A percentile compares a stretch with the other conserved stretches of the same genome.
Conservation (phyloP, 371 early-diverging fungal species). For the Capillidium rhysosporum region DNA sequence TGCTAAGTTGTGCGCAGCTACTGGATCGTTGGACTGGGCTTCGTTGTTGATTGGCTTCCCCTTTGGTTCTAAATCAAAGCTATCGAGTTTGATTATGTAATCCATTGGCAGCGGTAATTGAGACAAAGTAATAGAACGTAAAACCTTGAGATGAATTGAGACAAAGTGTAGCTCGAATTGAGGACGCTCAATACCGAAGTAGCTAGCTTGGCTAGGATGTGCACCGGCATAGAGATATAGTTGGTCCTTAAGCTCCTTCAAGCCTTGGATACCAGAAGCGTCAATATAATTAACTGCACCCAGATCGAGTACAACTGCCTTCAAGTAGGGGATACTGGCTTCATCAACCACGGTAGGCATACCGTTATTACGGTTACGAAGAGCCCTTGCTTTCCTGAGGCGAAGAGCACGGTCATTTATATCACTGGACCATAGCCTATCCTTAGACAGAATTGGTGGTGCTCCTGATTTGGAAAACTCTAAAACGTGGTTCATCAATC, state of each 20-base stretch:
- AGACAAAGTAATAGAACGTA: slow-evolving; percentile 14
- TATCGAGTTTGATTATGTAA: not conserved
- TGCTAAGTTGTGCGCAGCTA: no score
- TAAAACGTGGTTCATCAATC: slow-evolving; percentile 13
- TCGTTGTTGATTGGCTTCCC: no score
- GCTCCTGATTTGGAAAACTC: slow-evolving; percentile 9
- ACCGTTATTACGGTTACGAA: not conserved
- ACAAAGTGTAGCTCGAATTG: slow-evolving; percentile 18
- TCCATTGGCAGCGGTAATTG: slow-evolving; percentile 17
- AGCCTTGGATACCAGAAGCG: slow-evolving; percentile 49
- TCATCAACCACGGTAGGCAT: not conserved
- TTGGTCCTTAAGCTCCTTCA: slow-evolving; percentile 31
- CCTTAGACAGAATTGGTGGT: slow-evolving; percentile 3
- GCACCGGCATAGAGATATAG: slow-evolving; percentile 24
- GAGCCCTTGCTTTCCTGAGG: not conserved
- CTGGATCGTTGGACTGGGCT: no score
- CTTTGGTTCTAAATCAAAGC: no score
- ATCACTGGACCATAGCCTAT: slow-evolving; percentile 13
- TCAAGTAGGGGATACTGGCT: slow-evolving; percentile 11
- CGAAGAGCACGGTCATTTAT: not conserved
- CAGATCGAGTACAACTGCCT: slow-evolving; percentile 59
- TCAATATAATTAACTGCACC: slow-evolving; percentile 58
- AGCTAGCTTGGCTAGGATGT: slow-evolving; percentile 5
- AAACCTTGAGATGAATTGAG: slow-evolving; percentile 13
- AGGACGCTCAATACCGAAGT: not conserved